Base-by-base conservation (phyloP, 2,329 filamentous ascomycete species). In the Hymenotorrendiella dingleyae region DNA sequence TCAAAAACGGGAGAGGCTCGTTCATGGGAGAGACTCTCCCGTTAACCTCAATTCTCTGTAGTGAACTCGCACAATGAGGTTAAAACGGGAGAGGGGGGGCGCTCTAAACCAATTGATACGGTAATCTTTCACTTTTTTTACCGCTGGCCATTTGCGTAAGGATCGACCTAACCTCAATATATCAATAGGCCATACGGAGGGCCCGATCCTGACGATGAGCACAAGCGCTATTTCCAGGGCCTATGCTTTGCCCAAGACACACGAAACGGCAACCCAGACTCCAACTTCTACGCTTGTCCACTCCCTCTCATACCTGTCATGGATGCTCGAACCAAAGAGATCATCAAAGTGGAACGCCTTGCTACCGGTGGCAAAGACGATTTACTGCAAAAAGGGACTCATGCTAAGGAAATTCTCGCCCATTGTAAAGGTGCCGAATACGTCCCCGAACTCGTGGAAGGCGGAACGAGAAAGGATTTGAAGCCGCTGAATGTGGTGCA, bases 401-500 rank as follows among this genome's bases (percentile, higher is more conserved):
- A 67, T 49, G 59, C 64, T 10, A 62, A 62, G 23, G 63, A 70
- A 36, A 62, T 71, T 33, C 63, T 74, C n/a, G 69, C 65, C 5
- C 62, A 64, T 42, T 64, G 62, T 28, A 54, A 49, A 22, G 40
- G 58, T 4, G 52, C 57, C 6, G 64, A 66, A 41, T 66, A 66
- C 45, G 54, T 64, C 22, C 63, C 62, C n/a, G 64, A 66, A 49
- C 56, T 75, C 9, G 58, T 73, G 5, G 48, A 57, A 10, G 54
- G 62, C 14, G 60, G 62, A 5, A 50, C 62, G 10, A 54, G 71
- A 11, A 67, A 66, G 49, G 70, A 73, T 47, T 52, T 74, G 24
- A 83, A 82, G 62, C 74, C 75, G 2, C 65, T 82, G 46, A 74
- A 80, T 49, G 76, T 83, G 11, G 61, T 73, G 6, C 79, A 83